Evolutionary conservation across 441 rosid genomes (phyloP).

Genomic region (Erodium trifolium): DNA sequence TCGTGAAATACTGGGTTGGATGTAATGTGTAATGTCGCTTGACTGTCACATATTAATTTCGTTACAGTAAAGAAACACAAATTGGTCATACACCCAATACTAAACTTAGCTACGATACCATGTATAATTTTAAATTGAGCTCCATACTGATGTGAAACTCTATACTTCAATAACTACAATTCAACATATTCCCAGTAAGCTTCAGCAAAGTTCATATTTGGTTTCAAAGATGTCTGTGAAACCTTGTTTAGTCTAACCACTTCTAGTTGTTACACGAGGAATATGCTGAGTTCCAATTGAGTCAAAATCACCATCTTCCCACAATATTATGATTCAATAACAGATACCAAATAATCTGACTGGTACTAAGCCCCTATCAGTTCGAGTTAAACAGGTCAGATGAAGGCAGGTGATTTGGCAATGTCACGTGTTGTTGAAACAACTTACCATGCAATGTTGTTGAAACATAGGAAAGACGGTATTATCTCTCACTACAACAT

Average conservation of each 20-base stretch:
- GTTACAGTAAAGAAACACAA: too few species aligned
- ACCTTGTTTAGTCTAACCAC: not conserved
- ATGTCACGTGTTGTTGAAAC: constrained; percentile 3
- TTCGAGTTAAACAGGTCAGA: not conserved
- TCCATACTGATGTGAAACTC: too few species aligned
- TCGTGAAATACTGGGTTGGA: too few species aligned
- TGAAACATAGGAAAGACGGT: constrained; percentile 78
- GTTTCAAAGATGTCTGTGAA: not conserved
- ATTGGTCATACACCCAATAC: too few species aligned
- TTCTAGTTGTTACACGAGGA: not conserved
- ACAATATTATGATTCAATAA: not conserved
- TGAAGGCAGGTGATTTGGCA: not conserved
- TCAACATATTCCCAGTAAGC: not conserved
- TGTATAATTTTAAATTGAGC: too few species aligned
- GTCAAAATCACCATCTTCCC: not conserved
- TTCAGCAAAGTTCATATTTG: too few species aligned
- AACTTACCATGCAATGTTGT: constrained; percentile 80
- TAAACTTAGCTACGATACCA: too few species aligned
- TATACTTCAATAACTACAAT: too few species aligned
- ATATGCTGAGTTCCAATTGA: not conserved
- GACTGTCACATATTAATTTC: too few species aligned
- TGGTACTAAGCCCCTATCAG: not conserved
- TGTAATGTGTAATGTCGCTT: too few species aligned
- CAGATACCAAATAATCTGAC: not conserved
- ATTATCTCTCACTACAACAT: constrained; percentile 69